Evolutionary conservation across 2,329 filamentous ascomycete species (phyloP), one percentile per base, ranked within the genome.

Genomic region (Westerdykella ornata): DNA sequence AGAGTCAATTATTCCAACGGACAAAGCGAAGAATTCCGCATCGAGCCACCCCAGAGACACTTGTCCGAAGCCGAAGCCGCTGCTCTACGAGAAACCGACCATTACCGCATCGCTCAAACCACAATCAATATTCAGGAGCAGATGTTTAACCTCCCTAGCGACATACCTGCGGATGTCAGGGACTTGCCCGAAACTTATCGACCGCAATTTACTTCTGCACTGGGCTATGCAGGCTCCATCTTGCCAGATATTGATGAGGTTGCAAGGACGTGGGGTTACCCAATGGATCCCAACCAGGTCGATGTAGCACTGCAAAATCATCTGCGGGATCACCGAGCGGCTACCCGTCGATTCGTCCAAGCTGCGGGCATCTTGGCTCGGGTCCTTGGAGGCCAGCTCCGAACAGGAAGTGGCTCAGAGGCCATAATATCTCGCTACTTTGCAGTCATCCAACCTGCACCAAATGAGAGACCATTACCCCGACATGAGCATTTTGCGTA

Each of bases 321-420:
- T 7, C 65, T 81, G 17, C 74, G 78, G 22, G 69, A 70, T 20
- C 71, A 75, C 47, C 74, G 79, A 30, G 74, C 77, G 46, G 68
- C 75, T 14, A 69, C 72, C 22, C 74, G 76, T 56, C 72, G 78
- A 42, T 82, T 82, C 54, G 73, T 81, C 2, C 80, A 82, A 60
- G 78, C 77, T 33, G 69, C 76, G 29, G 80, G 78, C 18, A 77
- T 74, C 3, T 60, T 82, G 14, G 68, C 77, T 13, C 67, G 73
- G 38, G 71, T 72, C 1, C 63, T 83, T n/a, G 77, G 75, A 16
- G 76, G 75, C 1, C 68, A 66, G 45, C 53, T 77, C 3, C 67
- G 70, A 41, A 73, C 68, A 20, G 66, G 67, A 22, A 65, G 65
- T 32, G 57, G 63, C 20, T 33, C 42, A 3, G 43, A 59, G 49